Evolutionary conservation across 805 yeast species (phyloP).

Genomic region (Brettanomyces anomalus): DNA sequence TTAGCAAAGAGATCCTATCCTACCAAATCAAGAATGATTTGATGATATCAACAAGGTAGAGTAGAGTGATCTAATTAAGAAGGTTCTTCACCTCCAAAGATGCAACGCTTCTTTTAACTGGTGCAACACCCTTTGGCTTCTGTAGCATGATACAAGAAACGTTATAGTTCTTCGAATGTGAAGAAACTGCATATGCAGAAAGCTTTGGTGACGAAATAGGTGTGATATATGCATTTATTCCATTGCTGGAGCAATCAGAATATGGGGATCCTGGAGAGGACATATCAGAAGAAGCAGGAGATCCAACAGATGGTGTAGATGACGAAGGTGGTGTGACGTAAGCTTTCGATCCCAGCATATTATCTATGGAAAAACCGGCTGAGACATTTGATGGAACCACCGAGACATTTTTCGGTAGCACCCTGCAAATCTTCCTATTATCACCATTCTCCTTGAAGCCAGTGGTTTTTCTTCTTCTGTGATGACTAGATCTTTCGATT

Average conservation of each 20-base stretch:
- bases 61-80: too few relatives aligned
- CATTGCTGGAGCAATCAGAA: conserved; percentile 2
- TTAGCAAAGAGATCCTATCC: too few relatives aligned
- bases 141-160: not conserved
- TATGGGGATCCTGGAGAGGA: conserved; percentile 2
- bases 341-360: not conserved
- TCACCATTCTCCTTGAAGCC: too few relatives aligned
- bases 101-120: not conserved
- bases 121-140: not conserved
- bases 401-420: not conserved
- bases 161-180: not conserved
- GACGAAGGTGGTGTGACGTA: not conserved
- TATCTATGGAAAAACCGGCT: not conserved
- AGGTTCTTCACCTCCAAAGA: not conserved
- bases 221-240: not conserved
- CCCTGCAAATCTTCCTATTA: not conserved
- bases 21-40: too few relatives aligned
- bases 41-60: too few relatives aligned
- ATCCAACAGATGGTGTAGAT: not conserved
- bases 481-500: conserved; percentile 5
- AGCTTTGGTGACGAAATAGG: conserved; percentile 4
- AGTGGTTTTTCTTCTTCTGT: not conserved
- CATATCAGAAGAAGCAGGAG: not conserved
- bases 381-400: not conserved
- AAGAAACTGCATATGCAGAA: not conserved